Evolutionary conservation across 1,139 yeast genomes (phyloP), one percentile per base, ranked within the genome.

Genomic region (Yamadazyma mexicana): DNA sequence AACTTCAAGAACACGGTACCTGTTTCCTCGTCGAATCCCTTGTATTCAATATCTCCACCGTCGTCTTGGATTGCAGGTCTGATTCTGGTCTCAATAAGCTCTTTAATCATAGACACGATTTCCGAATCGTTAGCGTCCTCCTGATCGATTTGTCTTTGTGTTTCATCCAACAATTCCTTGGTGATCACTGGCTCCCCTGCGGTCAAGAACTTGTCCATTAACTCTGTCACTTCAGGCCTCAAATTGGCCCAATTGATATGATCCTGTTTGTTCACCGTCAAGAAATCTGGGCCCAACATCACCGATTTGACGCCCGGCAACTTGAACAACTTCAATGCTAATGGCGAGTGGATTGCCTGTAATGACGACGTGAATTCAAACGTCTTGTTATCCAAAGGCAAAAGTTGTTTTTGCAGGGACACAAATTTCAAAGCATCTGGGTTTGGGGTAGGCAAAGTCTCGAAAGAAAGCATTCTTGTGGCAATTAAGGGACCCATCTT

Each of bases 381-480:
- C 3, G 81, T 72, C 49, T 75, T 75, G 39, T 74, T 69, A 36
- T 77, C 81, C 6, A 86, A 73, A 1, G 98, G 97, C 17, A 87
- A 64, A 44, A 78, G 73, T 11, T 56, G 52, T 39, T 57, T 59
- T 38, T 75, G 77, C 16, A 66, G 66, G 2, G 81, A 67, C 11
- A 76, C 61, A 52, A 89, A 92, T 64, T 92, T 92, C 44, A 92
- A 68, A 0, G 98, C 98, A 61, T 92, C 87, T 31, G 82, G 91
- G 55, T 92, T 92, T 3, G 98, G 98, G 0, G 98, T 92, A 3
- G 86, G 62, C 31, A 60, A 55, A 4, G 77, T 70, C 46, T 70
- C 62, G 52, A 72, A 69, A 1, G 71, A 58, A 12, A 69, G 59
- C 24, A 59, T 51, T 23, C 38, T 30, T n/a, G 16, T 6, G 12